These are phyloP conservation scores for Rickenella mellea DNA, from an alignment of 768 basidiomycete species.

Conservation along the genomic window DNA sequence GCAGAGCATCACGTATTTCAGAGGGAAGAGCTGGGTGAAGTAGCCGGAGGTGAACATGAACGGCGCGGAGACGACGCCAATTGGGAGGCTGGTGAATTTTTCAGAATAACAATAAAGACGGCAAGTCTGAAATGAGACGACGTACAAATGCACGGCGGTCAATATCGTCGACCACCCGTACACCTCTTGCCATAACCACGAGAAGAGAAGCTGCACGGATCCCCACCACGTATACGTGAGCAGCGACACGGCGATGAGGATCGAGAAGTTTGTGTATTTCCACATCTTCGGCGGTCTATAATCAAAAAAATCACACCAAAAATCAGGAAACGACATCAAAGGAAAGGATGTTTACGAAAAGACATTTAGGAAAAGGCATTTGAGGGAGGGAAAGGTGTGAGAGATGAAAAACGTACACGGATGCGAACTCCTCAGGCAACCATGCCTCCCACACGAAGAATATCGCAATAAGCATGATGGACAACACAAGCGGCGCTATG, in stretches of 20 bases:
- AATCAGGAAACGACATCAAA: no score
- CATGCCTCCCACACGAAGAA: constrained; percentile 46
- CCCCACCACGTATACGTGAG: constrained; percentile 35
- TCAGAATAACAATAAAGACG: no score
- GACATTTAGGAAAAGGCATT: no score
- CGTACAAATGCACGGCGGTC: constrained; percentile 28
- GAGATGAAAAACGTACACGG: constrained; percentile 30
- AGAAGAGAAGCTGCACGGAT: constrained; percentile 20
- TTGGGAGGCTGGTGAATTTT: constrained; percentile 11
- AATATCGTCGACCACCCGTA: constrained; percentile 33
- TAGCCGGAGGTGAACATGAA: constrained; percentile 28
- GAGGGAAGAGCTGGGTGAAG: constrained; percentile 23
- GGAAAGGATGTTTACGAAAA: no score
- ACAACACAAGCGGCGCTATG: constrained; percentile 35
- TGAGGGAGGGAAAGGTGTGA: no score
- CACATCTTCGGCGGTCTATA: constrained; percentile 32
- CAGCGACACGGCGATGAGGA: constrained; percentile 28
- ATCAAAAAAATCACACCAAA: neutral
- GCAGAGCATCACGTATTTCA: constrained; percentile 37
- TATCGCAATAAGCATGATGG: constrained; percentile 25
- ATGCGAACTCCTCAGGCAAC: constrained; percentile 30
- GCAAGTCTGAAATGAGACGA: constrained; percentile 2
- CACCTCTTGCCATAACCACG: constrained; percentile 33
- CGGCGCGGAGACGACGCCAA: constrained; percentile 28
- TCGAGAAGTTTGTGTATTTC: constrained; percentile 30